Percentiles rank a stretch among this genome's conserved stretches.
Evolutionary conservation across 495 filamentous ascomycete genomes (phyloP).

Genomic region (Gamarada debralockiae): DNA sequence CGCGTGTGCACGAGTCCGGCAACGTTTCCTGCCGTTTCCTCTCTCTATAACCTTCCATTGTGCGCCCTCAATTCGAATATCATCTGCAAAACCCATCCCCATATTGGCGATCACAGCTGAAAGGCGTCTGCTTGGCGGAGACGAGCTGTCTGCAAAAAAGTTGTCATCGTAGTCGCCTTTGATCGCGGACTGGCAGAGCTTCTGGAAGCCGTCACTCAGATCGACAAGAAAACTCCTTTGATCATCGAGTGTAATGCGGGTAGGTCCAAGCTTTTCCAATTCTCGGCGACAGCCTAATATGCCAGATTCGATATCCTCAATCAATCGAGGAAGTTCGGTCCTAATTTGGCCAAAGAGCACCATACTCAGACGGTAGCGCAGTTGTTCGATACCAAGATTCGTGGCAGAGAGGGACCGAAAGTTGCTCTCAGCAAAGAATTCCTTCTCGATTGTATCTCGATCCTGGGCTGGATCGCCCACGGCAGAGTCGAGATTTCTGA

Average conservation of each 20-base stretch:
- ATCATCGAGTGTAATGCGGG: constrained; percentile 39
- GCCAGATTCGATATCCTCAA: constrained; percentile 49
- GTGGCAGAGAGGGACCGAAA: constrained; percentile 8
- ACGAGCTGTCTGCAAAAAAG: constrained; percentile 44
- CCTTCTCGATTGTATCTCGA: constrained; percentile 30
- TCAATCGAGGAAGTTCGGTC: constrained; percentile 51
- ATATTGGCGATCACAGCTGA: constrained; percentile 9
- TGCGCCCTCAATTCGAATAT: constrained; percentile 27
- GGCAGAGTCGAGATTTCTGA: constrained; percentile 40
- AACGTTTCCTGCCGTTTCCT: neutral
- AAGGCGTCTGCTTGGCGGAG: constrained; percentile 2
- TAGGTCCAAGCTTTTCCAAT: constrained; percentile 44
- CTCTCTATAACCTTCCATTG: constrained; percentile 8
- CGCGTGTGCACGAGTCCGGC: constrained; percentile 4
- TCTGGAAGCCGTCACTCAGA: constrained; percentile 46
- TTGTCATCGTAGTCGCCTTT: constrained; percentile 50
- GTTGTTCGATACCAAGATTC: constrained; percentile 39
- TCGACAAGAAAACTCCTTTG: constrained; percentile 51
- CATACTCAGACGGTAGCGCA: constrained; percentile 50
- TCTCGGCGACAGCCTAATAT: constrained; percentile 16
- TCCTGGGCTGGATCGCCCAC: constrained; percentile 24
- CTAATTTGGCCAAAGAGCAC: constrained; percentile 54
- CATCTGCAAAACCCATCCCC: constrained; percentile 36
- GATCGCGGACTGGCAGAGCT: constrained; percentile 42
- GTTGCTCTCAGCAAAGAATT: constrained; percentile 38